A percentile compares a stretch with the other conserved stretches of the same genome.
phyloP scores from a whole-genome alignment of 2,329 filamentous ascomycete species.

The Verticillium dahliae region DNA sequence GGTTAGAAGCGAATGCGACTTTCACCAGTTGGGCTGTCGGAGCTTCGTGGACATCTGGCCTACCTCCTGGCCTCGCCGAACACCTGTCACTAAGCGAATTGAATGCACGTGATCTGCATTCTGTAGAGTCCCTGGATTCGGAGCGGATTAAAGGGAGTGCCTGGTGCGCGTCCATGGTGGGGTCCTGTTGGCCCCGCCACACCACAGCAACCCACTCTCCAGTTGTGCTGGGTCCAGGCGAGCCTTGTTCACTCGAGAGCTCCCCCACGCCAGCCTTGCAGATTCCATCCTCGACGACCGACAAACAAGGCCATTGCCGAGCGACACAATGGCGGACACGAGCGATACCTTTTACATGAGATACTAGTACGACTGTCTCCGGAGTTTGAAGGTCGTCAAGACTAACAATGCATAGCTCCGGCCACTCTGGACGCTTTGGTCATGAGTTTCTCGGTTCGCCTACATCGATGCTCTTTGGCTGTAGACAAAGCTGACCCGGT shows the following conservation, averaged over 20 bases:
- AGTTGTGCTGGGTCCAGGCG: background rate
- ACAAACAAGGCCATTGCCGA: conserved; percentile 8
- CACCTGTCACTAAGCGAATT: conserved; percentile 32
- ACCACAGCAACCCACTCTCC: background rate
- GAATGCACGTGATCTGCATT: conserved; percentile 21
- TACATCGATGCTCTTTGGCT: background rate
- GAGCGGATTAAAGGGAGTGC: background rate
- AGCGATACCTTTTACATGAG: conserved; percentile 90
- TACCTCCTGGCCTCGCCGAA: conserved; percentile 24
- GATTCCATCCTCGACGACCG: background rate
- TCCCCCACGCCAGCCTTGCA: conserved; percentile 11
- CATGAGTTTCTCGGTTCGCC: conserved; percentile 88
- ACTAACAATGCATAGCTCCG: conserved; percentile 58
- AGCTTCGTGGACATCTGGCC: conserved; percentile 30
- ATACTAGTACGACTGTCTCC: conserved; percentile 74
- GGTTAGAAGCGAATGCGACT: background rate
- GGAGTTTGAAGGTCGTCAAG: background rate
- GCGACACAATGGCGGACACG: conserved; percentile 51
- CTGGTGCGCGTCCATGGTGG: background rate
- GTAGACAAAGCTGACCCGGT: conserved; percentile 5
- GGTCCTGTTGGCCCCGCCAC: background rate
- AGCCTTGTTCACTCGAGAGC: background rate
- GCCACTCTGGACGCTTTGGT: conserved; percentile 93
- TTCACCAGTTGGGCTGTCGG: conserved; percentile 14
- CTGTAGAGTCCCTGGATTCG: background rate